Evolutionary conservation across 2,329 filamentous ascomycete genomes (phyloP).

Genomic region (Ascocoryne sarcoides): DNA sequence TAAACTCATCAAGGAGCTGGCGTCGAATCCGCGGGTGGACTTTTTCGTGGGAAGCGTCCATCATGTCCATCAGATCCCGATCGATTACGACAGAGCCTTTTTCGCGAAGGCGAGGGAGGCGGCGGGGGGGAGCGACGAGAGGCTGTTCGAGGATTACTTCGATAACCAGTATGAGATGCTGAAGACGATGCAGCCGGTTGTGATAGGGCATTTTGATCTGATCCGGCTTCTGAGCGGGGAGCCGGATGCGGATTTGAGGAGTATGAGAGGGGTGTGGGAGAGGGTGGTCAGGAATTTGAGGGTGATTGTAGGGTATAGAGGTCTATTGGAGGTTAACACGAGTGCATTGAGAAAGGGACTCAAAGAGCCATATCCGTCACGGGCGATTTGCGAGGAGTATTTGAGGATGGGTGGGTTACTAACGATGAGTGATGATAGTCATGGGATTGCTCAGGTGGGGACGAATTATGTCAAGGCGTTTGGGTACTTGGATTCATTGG

Average conservation of each 20-base stretch:
- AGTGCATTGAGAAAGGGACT: slow-evolving; percentile 83
- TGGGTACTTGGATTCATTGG: slow-evolving; percentile 58
- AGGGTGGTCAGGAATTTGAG: slow-evolving; percentile 66
- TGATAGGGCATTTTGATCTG: slow-evolving; percentile 93
- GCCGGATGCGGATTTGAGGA: slow-evolving; percentile 50
- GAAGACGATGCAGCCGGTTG: slow-evolving; percentile 54
- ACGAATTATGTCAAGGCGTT: slow-evolving; percentile 69
- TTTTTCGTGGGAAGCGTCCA: slow-evolving; percentile 92
- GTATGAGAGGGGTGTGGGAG: slow-evolving; percentile 60
- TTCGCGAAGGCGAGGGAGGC: slow-evolving; percentile 41
- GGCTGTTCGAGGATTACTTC: slow-evolving; percentile 77
- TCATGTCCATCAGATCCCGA: slow-evolving; percentile 77
- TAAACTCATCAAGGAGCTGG: slow-evolving; percentile 47
- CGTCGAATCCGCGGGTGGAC: slow-evolving; percentile 59
- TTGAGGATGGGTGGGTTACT: slow-evolving; percentile 67
- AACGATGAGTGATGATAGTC: slow-evolving; percentile 91
- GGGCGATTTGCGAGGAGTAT: slow-evolving; percentile 71
- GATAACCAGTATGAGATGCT: slow-evolving; percentile 83
- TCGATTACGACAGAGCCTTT: slow-evolving; percentile 68
- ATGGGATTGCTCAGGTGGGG: slow-evolving; percentile 79
- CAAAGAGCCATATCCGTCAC: slow-evolving; percentile 78
- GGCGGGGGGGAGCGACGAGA: slow-evolving; percentile 55
- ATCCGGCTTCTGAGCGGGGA: slow-evolving; percentile 70
- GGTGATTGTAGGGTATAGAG: slow-evolving; percentile 63
- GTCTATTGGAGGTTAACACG: slow-evolving; percentile 83